Evolutionary conservation across 495 filamentous ascomycete genomes (phyloP).

Genomic region (Penicillium canariense): DNA sequence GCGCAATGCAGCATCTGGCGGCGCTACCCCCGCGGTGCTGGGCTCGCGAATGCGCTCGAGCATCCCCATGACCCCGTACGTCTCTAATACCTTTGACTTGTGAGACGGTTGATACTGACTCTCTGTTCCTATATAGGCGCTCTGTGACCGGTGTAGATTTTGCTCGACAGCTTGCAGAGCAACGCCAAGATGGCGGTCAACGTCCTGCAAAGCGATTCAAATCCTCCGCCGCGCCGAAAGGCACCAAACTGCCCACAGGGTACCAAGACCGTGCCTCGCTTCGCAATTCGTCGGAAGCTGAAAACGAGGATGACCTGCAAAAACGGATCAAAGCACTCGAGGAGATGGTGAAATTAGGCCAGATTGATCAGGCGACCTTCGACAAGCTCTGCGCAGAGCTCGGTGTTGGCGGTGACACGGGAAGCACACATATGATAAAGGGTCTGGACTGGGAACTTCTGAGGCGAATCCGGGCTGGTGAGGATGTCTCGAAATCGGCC

Average conservation of each 20-base stretch:
- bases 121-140: constrained; percentile 49
- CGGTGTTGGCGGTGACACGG: constrained; percentile 72
- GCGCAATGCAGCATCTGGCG: constrained; percentile 20
- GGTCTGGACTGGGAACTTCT: constrained; percentile 84
- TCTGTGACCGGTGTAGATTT: constrained; percentile 71
- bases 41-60: constrained; percentile 64
- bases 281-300: constrained; percentile 30
- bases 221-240: constrained; percentile 77
- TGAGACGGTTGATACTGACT: constrained; percentile 20
- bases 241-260: constrained; percentile 71
- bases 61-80: constrained; percentile 85
- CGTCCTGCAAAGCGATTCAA: constrained; percentile 66
- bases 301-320: constrained; percentile 48
- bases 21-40: constrained; percentile 33
- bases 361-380: constrained; percentile 75
- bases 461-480: constrained; percentile 67
- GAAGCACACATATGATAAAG: constrained; percentile 82
- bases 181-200: constrained; percentile 51
- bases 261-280: constrained; percentile 80
- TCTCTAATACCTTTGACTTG: not conserved
- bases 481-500: constrained; percentile 54
- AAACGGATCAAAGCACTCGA: constrained; percentile 74
- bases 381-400: constrained; percentile 70
- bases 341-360: constrained; percentile 74
- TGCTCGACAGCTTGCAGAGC: constrained; percentile 79